phyloP scores from a whole-genome alignment of 805 yeast genomes.

The Candida sonorensis region DNA sequence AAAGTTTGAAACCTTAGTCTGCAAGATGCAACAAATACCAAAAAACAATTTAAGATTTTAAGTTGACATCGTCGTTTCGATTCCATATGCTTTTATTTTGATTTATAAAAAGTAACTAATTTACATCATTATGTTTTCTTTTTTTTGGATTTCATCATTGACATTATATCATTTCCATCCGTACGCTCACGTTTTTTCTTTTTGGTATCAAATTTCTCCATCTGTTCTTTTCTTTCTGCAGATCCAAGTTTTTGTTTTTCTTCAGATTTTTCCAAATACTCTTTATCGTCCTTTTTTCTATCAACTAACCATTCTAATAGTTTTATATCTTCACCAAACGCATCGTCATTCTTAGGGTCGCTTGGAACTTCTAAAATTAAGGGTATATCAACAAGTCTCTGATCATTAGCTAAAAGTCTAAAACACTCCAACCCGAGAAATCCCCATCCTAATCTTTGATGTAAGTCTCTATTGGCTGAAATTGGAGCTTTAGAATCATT shows the following conservation, averaged over 20 bases:
- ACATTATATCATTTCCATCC: conserved; percentile 14
- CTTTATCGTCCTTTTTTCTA: conserved; percentile 44
- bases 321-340: conserved; percentile 77
- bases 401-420: conserved; percentile 65
- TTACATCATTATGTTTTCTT: conserved; percentile 10
- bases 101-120: neutral
- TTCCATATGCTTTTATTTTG: neutral
- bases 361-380: conserved; percentile 85
- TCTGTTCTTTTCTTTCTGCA: conserved; percentile 62
- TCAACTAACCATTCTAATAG: conserved; percentile 77
- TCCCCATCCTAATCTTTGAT: conserved; percentile 84
- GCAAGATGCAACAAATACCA: too few species aligned
- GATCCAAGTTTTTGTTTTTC: conserved; percentile 55
- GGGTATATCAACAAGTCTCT: conserved; percentile 60
- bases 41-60: too few species aligned
- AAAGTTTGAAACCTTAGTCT: conserved; percentile 2
- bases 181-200: conserved; percentile 23
- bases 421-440: conserved; percentile 84
- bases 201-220: conserved; percentile 57
- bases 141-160: conserved; percentile 18
- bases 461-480: conserved; percentile 85
- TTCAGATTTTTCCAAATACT: conserved; percentile 39
- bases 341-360: conserved; percentile 46
- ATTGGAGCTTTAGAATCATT: conserved; percentile 95
- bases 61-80: neutral